A percentile compares a stretch with the other conserved stretches of the same genome.
These are phyloP conservation scores for Peronospora destructor DNA, from an alignment of 352 stramenopile species.

Conservation along the genomic window DNA sequence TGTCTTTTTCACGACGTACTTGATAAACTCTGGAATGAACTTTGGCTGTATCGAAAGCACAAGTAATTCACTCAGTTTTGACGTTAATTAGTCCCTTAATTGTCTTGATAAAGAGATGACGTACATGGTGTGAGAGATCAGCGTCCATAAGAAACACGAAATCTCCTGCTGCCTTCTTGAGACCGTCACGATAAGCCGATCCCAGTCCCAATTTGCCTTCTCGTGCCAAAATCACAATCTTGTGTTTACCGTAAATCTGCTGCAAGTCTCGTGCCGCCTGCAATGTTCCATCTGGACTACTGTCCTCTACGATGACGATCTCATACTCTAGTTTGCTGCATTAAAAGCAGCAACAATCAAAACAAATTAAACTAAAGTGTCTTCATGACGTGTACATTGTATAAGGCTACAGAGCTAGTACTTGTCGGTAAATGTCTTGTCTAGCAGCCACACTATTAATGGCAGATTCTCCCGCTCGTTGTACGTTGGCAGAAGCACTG, in stretches of 20 bases:
- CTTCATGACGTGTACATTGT: constrained; percentile 2
- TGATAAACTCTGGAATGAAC: constrained; percentile 92
- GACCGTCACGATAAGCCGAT: constrained; percentile 94
- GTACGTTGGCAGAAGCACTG: constrained; percentile 96
- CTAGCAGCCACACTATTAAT: constrained; percentile 95
- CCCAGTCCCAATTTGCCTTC: constrained; percentile 94
- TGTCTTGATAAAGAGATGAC: neutral
- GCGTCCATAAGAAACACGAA: constrained; percentile 98
- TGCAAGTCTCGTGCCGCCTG: constrained; percentile 90
- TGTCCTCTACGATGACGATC: constrained; percentile 98
- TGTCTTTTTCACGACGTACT: constrained; percentile 22
- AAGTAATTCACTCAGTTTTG: neutral
- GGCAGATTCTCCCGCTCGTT: constrained; percentile 98
- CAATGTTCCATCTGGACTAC: constrained; percentile 93
- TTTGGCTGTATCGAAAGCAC: constrained; percentile 71
- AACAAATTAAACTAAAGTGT: neutral
- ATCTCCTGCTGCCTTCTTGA: constrained; percentile 89
- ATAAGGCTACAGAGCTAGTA: constrained; percentile 20
- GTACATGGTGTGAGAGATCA: constrained; percentile 95
- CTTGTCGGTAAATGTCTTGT: constrained; percentile 90
- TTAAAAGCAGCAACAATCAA: constrained; percentile 2
- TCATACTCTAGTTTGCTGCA: constrained; percentile 88
- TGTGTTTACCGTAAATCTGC: constrained; percentile 86
- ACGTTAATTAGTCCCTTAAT: neutral
- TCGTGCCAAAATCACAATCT: constrained; percentile 91